Evolutionary conservation across 805 yeast genomes (phyloP).

Genomic region (Jamesozyma piceae): DNA sequence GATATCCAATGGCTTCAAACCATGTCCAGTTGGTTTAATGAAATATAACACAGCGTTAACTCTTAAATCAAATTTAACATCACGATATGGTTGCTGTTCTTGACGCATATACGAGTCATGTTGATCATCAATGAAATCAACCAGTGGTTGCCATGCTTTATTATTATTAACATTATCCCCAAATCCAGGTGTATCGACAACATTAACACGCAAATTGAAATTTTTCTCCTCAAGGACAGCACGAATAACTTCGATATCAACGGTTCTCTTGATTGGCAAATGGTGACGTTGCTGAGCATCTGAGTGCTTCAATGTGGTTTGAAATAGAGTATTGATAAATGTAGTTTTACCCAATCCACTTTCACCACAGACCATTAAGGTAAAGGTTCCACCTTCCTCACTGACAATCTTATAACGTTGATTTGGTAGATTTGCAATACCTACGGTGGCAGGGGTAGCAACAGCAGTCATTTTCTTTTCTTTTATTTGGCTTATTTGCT

Average conservation of each 20-base stretch:
- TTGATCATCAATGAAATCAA: conserved; percentile 86
- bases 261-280: conserved; percentile 51
- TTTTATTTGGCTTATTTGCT: too few species aligned
- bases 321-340: conserved; percentile 76
- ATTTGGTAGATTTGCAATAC: conserved; percentile 64
- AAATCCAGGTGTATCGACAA: conserved; percentile 89
- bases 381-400: conserved; percentile 66
- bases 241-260: conserved; percentile 67
- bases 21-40: conserved; percentile 85
- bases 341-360: conserved; percentile 91
- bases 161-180: conserved; percentile 84
- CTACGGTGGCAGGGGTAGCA: conserved; percentile 34
- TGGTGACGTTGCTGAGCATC: conserved; percentile 38
- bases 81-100: conserved; percentile 82
- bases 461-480: not conserved
- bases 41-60: conserved; percentile 88
- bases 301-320: conserved; percentile 51
- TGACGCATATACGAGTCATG: conserved; percentile 82
- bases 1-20: conserved; percentile 78
- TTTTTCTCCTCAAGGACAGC: conserved; percentile 81
- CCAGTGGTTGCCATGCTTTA: conserved; percentile 77
- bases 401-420: conserved; percentile 72
- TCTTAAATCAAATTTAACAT: conserved; percentile 60
- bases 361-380: conserved; percentile 83
- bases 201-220: conserved; percentile 64